A percentile compares a stretch with the other conserved stretches of the same genome.
Conservation (phyloP, 176 grass and related monocot genomes). For the barley (Hordeum vulgare) region DNA sequence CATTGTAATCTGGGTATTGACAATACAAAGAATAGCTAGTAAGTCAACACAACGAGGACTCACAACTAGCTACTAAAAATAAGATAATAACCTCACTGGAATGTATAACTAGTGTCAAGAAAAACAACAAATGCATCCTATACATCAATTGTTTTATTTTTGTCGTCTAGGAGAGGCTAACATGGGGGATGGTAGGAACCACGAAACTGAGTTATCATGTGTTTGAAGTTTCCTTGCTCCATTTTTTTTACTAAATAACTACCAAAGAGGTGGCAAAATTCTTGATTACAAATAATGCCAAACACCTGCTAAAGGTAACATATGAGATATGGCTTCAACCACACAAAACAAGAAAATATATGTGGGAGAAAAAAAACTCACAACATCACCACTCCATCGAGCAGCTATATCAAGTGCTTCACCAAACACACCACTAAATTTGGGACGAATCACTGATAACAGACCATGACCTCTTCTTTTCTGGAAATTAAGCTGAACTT, state of each 20-base stretch:
- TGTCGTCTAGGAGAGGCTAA: not conserved
- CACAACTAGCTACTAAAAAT: not conserved
- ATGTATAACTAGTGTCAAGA: not conserved
- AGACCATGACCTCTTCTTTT: constrained; percentile 97
- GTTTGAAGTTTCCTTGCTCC: not conserved
- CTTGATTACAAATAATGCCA: constrained; percentile 1
- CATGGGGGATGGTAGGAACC: not conserved
- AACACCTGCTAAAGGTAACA: not conserved
- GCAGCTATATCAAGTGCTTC: constrained; percentile 96
- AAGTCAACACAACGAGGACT: not conserved
- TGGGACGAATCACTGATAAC: constrained; percentile 79
- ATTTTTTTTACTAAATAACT: not conserved
- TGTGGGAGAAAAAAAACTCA: constrained; percentile 49
- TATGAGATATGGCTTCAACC: not conserved
- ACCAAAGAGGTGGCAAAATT: not conserved
- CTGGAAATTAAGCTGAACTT: constrained; percentile 98
- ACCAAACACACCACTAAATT: constrained; percentile 95
- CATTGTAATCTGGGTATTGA: constrained; percentile 77
- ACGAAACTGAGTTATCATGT: not conserved
- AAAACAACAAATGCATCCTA: constrained; percentile 14
- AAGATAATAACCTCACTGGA: constrained; percentile 7
- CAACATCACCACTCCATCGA: constrained; percentile 99
- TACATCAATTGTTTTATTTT: constrained; percentile 6
- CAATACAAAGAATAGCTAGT: constrained; percentile 18
- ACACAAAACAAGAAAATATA: not conserved